phyloP scores from a whole-genome alignment of 306 rosid genomes.

The Acacia melanoxylon region DNA sequence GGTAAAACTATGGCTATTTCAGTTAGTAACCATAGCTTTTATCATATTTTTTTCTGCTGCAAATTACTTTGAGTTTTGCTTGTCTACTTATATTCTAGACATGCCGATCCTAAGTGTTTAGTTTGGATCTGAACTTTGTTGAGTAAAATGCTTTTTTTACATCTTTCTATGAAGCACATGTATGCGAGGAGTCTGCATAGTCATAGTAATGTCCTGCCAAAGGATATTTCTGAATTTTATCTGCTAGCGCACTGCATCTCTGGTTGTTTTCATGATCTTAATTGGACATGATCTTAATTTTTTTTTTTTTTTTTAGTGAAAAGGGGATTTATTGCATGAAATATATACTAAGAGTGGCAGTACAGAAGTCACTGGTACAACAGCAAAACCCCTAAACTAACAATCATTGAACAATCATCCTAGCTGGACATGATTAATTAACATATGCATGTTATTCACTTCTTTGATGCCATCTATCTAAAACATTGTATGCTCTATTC shows the following conservation, averaged over 20 bases:
- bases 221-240: not conserved
- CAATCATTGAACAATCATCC: too few species aligned
- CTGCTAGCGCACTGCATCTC: not conserved
- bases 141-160: not conserved
- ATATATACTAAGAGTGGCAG: too few species aligned
- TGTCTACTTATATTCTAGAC: not conserved
- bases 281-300: not conserved
- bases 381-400: too few species aligned
- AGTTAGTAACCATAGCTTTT: not conserved
- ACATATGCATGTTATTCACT: not conserved
- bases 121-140: not conserved
- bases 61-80: not conserved
- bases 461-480: not conserved
- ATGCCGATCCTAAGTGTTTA: not conserved
- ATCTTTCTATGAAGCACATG: not conserved
- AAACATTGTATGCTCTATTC: conserved; percentile 22
- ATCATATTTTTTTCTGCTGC: not conserved
- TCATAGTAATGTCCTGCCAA: not conserved
- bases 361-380: too few species aligned
- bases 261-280: conserved; percentile 7
- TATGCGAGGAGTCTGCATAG: not conserved
- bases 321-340: too few species aligned
- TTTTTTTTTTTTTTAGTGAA: too few species aligned
- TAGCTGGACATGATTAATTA: not conserved
- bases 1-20: not conserved